phyloP scores from a whole-genome alignment of 1,139 yeast genomes.

The Blastobotrys raffinosifermentans region DNA sequence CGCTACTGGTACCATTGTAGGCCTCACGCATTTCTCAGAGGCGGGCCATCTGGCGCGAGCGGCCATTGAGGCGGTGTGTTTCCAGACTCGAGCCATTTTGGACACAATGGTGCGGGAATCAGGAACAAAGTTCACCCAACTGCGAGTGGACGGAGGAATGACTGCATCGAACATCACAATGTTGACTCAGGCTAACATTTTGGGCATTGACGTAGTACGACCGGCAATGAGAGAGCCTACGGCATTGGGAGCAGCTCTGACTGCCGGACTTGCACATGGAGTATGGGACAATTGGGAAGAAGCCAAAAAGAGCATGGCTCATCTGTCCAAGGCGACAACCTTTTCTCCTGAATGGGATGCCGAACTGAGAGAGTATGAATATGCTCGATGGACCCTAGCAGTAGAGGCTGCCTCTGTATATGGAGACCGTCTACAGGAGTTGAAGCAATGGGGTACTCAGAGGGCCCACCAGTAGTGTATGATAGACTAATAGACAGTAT shows the following conservation, averaged over 20 bases:
- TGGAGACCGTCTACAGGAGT: neutral
- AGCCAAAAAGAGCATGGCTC: constrained; percentile 1
- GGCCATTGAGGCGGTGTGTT: constrained; percentile 92
- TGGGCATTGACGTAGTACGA: constrained; percentile 76
- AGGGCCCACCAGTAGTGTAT: no score
- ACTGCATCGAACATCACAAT: constrained; percentile 86
- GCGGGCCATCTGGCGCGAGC: constrained; percentile 90
- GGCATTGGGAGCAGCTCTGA: constrained; percentile 94
- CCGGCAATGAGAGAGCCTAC: constrained; percentile 88
- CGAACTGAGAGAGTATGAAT: neutral
- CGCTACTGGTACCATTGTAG: constrained; percentile 88
- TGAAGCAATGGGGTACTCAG: constrained; percentile 1
- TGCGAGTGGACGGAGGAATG: constrained; percentile 90
- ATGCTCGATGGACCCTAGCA: constrained; percentile 3
- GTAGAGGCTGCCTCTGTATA: neutral
- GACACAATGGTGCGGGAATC: constrained; percentile 85
- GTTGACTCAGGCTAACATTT: constrained; percentile 89
- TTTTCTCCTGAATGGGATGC: constrained; percentile 5
- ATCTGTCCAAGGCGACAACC: neutral
- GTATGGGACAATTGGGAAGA: constrained; percentile 50
- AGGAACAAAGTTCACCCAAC: constrained; percentile 46
- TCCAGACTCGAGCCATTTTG: constrained; percentile 85
- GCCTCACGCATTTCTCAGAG: constrained; percentile 83
- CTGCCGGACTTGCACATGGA: constrained; percentile 80
- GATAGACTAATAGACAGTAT: no score